phyloP scores from a whole-genome alignment of 441 rosid genomes.

The Sinapis alba region DNA sequence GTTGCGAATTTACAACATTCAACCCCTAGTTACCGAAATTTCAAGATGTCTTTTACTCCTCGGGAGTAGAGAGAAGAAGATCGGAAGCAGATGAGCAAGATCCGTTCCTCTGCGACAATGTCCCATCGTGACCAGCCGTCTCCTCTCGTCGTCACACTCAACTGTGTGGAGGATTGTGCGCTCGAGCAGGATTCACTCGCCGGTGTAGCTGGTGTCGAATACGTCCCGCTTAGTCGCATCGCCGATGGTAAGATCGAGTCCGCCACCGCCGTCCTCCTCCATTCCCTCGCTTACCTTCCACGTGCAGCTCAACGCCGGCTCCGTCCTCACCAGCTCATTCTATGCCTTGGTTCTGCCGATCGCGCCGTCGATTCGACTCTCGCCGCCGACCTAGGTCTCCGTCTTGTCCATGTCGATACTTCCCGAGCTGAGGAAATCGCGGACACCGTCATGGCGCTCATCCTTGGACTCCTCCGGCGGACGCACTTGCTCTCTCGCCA shows the following conservation, averaged over 20 bases:
- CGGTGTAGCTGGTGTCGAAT: slow-evolving; percentile 83
- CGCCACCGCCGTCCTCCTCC: slow-evolving; percentile 86
- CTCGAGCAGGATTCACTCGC: slow-evolving; percentile 79
- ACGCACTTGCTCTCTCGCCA: slow-evolving; percentile 90
- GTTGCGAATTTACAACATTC: slow-evolving; percentile 40
- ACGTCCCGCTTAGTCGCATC: slow-evolving; percentile 89
- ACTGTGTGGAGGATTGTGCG: slow-evolving; percentile 86
- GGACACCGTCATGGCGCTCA: slow-evolving; percentile 95
- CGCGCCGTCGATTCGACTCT: slow-evolving; percentile 87
- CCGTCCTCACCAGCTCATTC: slow-evolving; percentile 90
- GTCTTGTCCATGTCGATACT: slow-evolving; percentile 85
- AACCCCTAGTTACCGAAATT: slow-evolving; percentile 45
- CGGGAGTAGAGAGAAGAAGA: slow-evolving; percentile 29
- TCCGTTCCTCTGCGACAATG: slow-evolving; percentile 67
- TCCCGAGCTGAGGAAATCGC: slow-evolving; percentile 98
- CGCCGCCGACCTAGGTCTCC: slow-evolving; percentile 88
- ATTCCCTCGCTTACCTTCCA: slow-evolving; percentile 95
- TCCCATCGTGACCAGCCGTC: slow-evolving; percentile 50
- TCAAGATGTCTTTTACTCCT: slow-evolving; percentile 22
- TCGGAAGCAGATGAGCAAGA: slow-evolving; percentile 37
- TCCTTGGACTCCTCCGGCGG: slow-evolving; percentile 90
- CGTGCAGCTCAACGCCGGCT: slow-evolving; percentile 99
- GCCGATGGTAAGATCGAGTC: slow-evolving; percentile 88
- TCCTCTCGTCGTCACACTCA: slow-evolving; percentile 78
- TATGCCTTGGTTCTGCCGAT: slow-evolving; percentile 94